Evolutionary conservation across 2,329 filamentous ascomycete genomes (phyloP).

Genomic region (Penicillium griseofulvum): DNA sequence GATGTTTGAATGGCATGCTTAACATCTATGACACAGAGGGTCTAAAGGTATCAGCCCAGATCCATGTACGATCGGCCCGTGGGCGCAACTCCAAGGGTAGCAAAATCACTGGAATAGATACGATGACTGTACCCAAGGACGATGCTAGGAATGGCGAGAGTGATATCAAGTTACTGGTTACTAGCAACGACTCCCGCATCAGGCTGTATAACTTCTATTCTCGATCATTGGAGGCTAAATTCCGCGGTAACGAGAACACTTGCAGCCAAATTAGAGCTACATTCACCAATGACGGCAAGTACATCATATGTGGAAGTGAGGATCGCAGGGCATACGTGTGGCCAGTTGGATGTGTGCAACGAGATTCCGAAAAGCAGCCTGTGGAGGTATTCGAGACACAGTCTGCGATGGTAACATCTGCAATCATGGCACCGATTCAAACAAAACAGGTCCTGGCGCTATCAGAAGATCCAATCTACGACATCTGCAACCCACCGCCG

Average conservation of each 20-base stretch:
- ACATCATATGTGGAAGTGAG: constrained; percentile 90
- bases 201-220: constrained; percentile 85
- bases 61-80: constrained; percentile 88
- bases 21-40: constrained; percentile 92
- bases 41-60: constrained; percentile 75
- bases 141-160: constrained; percentile 55
- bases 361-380: constrained; percentile 74
- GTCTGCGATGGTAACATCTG: constrained; percentile 82
- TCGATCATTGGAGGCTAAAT: constrained; percentile 81
- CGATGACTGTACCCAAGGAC: constrained; percentile 59
- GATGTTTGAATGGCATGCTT: constrained; percentile 79
- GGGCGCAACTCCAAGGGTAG: constrained; percentile 94
- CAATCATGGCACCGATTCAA: constrained; percentile 75
- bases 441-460: constrained; percentile 74
- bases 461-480: constrained; percentile 90
- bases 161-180: constrained; percentile 80
- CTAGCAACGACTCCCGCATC: constrained; percentile 90
- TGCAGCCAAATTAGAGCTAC: constrained; percentile 86
- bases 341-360: constrained; percentile 64
- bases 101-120: constrained; percentile 93
- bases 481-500: constrained; percentile 91
- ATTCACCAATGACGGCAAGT: constrained; percentile 81
- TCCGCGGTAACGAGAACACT: constrained; percentile 85
- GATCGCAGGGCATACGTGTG: constrained; percentile 89
- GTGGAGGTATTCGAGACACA: constrained; percentile 91